A percentile compares a stretch with the other conserved stretches of the same genome.
phyloP scores from a whole-genome alignment of 2,329 filamentous ascomycete species.

The Endocalyx cinctus region DNA sequence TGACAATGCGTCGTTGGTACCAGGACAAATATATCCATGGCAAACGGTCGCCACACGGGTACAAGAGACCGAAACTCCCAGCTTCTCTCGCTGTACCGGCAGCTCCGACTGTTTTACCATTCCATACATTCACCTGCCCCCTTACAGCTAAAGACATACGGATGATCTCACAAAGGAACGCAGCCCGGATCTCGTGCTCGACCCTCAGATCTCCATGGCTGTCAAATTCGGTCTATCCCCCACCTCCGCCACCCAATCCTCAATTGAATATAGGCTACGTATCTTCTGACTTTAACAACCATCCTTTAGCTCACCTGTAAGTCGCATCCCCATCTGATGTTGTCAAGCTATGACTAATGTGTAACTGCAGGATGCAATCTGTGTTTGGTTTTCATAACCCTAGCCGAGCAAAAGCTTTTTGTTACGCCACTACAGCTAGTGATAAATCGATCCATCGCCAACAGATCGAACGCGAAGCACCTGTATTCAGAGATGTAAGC shows the following conservation, averaged over 20 bases:
- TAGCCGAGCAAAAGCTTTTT: conserved; percentile 73
- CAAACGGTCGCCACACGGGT: conserved; percentile 53
- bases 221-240: conserved; percentile 73
- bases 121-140: conserved; percentile 96
- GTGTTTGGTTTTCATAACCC: conserved; percentile 89
- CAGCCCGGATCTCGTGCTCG: conserved; percentile 84
- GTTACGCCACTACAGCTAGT: conserved; percentile 90
- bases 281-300: conserved; percentile 98
- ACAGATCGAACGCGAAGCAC: conserved; percentile 90
- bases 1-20: conserved; percentile 82
- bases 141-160: conserved; percentile 88
- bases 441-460: conserved; percentile 84
- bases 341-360: conserved; percentile 9
- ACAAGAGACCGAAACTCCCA: conserved; percentile 71
- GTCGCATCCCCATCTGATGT: conserved; percentile 19
- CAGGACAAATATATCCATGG: conserved; percentile 68
- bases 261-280: conserved; percentile 92
- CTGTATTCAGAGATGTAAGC: conserved; percentile 85
- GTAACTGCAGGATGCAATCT: conserved; percentile 74
- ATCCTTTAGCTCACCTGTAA: conserved; percentile 85
- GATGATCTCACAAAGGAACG: conserved; percentile 91
- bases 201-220: conserved; percentile 87
- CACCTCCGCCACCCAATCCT: conserved; percentile 75
- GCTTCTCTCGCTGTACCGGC: conserved; percentile 70
- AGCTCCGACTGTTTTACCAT: conserved; percentile 90